Percentiles rank a stretch among this genome's conserved stretches.
These are phyloP conservation scores for Colletotrichum euphorbiae DNA, from an alignment of 2,329 filamentous ascomycete species.

Conservation along the genomic window DNA sequence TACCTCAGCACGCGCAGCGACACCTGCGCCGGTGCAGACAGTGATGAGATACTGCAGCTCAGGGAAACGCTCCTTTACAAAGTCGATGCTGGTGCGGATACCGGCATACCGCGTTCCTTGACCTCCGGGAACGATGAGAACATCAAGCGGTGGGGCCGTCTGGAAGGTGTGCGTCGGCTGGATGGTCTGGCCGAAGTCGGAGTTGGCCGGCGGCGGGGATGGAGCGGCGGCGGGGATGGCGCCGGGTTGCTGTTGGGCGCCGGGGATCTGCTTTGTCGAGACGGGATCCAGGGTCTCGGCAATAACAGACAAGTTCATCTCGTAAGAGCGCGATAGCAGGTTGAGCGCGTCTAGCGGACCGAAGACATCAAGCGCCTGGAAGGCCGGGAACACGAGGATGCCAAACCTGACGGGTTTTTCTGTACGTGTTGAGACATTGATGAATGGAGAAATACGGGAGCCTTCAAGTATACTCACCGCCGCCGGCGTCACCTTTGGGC, in stretches of 20 bases:
- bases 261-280: conserved; percentile 23
- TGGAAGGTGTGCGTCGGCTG: conserved; percentile 55
- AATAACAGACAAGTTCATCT: conserved; percentile 40
- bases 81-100: conserved; percentile 51
- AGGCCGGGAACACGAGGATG: conserved; percentile 51
- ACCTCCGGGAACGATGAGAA: conserved; percentile 68
- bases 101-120: conserved; percentile 52
- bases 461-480: conserved; percentile 5
- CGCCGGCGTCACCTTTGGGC: not conserved
- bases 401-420: conserved; percentile 44
- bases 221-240: conserved; percentile 2
- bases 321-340: conserved; percentile 39
- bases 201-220: not conserved
- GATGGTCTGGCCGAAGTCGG: conserved; percentile 38
- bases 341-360: conserved; percentile 53
- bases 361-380: conserved; percentile 53
- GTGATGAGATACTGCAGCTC: conserved; percentile 62
- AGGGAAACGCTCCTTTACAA: conserved; percentile 52
- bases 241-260: conserved; percentile 8
- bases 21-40: conserved; percentile 67
- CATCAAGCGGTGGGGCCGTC: conserved; percentile 59
- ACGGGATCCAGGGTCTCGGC: conserved; percentile 38
- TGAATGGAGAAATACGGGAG: not conserved
- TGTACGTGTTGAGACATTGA: not conserved
- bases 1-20: conserved; percentile 63